Evolutionary conservation across 306 rosid genomes (phyloP).

Genomic region (Cucumis hystrix): DNA sequence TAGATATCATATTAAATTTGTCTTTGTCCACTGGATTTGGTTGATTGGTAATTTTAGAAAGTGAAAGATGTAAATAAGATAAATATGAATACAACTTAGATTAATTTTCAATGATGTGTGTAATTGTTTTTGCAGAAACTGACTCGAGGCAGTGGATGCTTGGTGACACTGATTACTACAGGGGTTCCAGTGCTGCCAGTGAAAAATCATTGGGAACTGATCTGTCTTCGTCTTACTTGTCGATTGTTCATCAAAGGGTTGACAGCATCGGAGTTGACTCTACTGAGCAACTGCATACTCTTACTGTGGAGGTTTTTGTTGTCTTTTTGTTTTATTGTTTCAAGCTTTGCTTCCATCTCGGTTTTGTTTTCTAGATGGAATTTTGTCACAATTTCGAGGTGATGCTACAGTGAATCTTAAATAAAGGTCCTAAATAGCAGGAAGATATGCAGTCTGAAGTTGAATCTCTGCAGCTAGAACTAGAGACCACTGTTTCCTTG

Average conservation of each 20-base stretch:
- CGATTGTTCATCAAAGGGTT: slow-evolving; percentile 15
- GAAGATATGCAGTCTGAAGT: slow-evolving; percentile 38
- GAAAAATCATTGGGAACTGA: slow-evolving; percentile 24
- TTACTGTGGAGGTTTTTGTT: slow-evolving; percentile 39
- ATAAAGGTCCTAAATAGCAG: slow-evolving; percentile 20
- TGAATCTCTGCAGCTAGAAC: slow-evolving; percentile 52
- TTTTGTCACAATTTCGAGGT: background rate
- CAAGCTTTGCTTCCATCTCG: background rate
- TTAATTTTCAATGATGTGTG: background rate
- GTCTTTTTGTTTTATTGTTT: background rate
- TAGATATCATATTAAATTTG: too few relatives aligned
- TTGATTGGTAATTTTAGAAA: too few relatives aligned
- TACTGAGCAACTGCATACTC: slow-evolving; percentile 21
- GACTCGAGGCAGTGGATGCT: slow-evolving; percentile 17
- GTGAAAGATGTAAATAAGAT: too few relatives aligned
- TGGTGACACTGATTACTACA: slow-evolving; percentile 18
- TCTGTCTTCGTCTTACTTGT: slow-evolving; percentile 17
- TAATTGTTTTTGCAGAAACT: slow-evolving; percentile 23
- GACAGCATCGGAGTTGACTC: slow-evolving; percentile 23
- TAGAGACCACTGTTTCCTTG: slow-evolving; percentile 62
- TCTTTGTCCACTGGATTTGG: too few relatives aligned
- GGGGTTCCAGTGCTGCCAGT: slow-evolving; percentile 9
- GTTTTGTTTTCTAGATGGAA: background rate
- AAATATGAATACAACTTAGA: too few relatives aligned
- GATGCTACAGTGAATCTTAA: slow-evolving; percentile 9